Conservation (phyloP, 768 basidiomycete genomes). For the Xerocomus brunneocitrinus region DNA sequence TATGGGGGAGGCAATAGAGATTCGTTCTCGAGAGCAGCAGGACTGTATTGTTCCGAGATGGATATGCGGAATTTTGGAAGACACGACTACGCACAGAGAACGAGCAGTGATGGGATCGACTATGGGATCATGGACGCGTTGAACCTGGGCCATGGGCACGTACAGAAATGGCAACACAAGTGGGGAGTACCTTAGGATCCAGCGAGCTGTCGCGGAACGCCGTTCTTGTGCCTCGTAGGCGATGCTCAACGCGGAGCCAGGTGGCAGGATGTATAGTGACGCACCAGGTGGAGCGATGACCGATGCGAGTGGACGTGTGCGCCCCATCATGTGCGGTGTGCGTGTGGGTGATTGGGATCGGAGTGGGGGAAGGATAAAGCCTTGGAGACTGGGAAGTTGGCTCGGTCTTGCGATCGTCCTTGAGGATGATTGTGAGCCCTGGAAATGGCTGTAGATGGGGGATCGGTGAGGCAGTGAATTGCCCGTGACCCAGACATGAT, state of each 20-base stretch:
- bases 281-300: conserved; percentile 35
- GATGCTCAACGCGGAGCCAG: conserved; percentile 19
- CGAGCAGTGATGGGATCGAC: conserved; percentile 9
- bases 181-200: conserved; percentile 14
- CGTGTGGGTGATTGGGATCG: conserved; percentile 18
- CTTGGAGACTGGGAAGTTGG: conserved; percentile 39
- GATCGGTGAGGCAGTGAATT: conserved; percentile 25
- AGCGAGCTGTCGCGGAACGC: conserved; percentile 29
- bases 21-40: conserved; percentile 49
- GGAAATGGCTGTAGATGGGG: conserved; percentile 19
- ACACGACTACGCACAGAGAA: conserved; percentile 23
- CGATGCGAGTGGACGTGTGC: conserved; percentile 32
- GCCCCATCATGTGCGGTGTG: conserved; percentile 23
- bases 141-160: conserved; percentile 29
- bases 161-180: conserved; percentile 29
- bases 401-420: conserved; percentile 14
- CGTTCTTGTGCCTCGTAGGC: background rate
- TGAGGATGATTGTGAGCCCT: conserved; percentile 13
- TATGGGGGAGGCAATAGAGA: conserved; percentile 50
- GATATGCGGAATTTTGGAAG: conserved; percentile 4
- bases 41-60: conserved; percentile 25
- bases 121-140: conserved; percentile 13
- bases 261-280: conserved; percentile 21
- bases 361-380: conserved; percentile 38
- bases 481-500: conserved; percentile 26